A percentile compares a stretch with the other conserved stretches of the same genome.
Evolutionary conservation across 768 basidiomycete species (phyloP).

Genomic region (Neoboletus brunneissimus): DNA sequence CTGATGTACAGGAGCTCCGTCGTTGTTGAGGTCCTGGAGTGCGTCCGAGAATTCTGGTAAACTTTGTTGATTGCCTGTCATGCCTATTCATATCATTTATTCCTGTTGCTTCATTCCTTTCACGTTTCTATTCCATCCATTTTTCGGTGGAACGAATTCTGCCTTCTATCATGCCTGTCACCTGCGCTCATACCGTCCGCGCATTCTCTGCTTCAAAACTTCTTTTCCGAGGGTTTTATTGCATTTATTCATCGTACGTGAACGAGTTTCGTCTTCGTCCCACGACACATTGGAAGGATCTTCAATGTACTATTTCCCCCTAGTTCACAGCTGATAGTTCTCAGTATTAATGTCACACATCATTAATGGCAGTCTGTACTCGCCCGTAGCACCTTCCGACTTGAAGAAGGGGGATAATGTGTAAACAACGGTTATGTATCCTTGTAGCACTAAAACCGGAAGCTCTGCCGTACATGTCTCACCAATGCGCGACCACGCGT

Average conservation of each 20-base stretch:
- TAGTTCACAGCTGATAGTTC: conserved; percentile 25
- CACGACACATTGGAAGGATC: conserved; percentile 23
- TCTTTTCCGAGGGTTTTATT: conserved; percentile 11
- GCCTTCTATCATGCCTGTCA: not conserved
- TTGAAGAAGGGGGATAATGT: not conserved
- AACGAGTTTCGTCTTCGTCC: conserved; percentile 16
- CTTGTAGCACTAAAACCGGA: not conserved
- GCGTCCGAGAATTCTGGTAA: conserved; percentile 57
- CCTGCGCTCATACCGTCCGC: conserved; percentile 7
- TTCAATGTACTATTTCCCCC: conserved; percentile 30
- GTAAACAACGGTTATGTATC: too few relatives aligned
- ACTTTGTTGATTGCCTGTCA: not conserved
- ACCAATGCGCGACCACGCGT: not conserved
- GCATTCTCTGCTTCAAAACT: conserved; percentile 6
- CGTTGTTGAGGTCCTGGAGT: conserved; percentile 82
- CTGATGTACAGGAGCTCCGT: conserved; percentile 90
- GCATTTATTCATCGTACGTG: conserved; percentile 21
- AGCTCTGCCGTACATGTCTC: not conserved
- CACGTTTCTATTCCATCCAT: conserved; percentile 6
- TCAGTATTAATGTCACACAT: conserved; percentile 32
- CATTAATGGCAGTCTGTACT: conserved; percentile 32
- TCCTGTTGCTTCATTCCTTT: conserved; percentile 20
- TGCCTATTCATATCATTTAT: conserved; percentile 6
- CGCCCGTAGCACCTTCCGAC: conserved; percentile 3
- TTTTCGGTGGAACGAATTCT: conserved; percentile 17